Evolutionary conservation across 345 rosid genomes (phyloP).

Genomic region (Citrus medica): DNA sequence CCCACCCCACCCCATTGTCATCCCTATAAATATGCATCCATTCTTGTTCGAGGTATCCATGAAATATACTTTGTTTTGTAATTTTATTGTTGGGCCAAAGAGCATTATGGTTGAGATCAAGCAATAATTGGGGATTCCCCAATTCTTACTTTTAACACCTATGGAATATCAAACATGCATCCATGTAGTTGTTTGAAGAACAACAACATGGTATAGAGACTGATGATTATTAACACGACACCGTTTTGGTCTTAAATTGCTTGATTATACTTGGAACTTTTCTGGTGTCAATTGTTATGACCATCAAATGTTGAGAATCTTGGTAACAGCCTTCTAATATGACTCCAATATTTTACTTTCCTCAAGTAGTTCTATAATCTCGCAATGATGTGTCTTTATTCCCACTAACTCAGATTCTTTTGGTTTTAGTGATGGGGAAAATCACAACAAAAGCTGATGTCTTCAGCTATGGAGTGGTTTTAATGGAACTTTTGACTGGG

Average conservation of each 20-base stretch:
- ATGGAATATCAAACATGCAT: background rate
- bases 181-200: background rate
- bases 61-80: background rate
- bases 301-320: background rate
- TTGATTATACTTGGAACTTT: background rate
- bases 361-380: background rate
- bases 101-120: background rate
- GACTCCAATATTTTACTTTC: background rate
- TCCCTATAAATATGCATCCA: background rate
- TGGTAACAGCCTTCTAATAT: background rate
- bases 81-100: background rate
- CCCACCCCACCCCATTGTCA: too few species aligned
- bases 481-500: slow-evolving; percentile 52
- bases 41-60: background rate
- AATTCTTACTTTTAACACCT: background rate
- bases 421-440: slow-evolving; percentile 47
- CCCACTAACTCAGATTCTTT: background rate
- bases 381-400: background rate
- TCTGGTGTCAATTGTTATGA: background rate
- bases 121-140: background rate
- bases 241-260: background rate
- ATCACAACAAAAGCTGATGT: slow-evolving; percentile 51
- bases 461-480: slow-evolving; percentile 48
- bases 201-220: background rate
- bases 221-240: background rate